Evolutionary conservation across 495 filamentous ascomycete genomes (phyloP).

Genomic region (Penicillium waksmanii): DNA sequence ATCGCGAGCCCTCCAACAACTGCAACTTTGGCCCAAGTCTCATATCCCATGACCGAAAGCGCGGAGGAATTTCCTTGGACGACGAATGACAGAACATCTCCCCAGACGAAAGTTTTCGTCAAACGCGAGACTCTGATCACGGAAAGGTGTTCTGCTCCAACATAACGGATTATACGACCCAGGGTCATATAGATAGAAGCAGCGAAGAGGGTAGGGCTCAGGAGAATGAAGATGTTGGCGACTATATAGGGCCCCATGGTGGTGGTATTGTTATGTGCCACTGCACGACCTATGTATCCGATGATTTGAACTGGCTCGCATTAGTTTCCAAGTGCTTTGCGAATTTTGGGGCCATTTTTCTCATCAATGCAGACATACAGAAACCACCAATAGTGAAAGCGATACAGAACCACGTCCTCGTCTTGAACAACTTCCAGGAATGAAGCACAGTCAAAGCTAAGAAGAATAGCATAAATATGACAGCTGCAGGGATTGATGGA

Average conservation of each 20-base stretch:
- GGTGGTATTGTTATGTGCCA: conserved; percentile 22
- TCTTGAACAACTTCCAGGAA: conserved; percentile 22
- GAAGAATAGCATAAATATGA: conserved; percentile 55
- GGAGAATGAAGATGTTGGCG: conserved; percentile 33
- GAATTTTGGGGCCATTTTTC: not conserved
- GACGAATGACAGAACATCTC: conserved; percentile 24
- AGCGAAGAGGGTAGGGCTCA: conserved; percentile 42
- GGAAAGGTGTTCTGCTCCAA: conserved; percentile 38
- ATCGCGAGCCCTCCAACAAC: conserved; percentile 38
- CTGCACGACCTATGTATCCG: conserved; percentile 45
- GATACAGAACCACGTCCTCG: conserved; percentile 19
- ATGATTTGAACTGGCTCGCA: conserved; percentile 44
- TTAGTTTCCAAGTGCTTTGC: conserved; percentile 2
- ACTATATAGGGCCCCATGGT: conserved; percentile 28
- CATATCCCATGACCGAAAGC: conserved; percentile 13
- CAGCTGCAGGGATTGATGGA: conserved; percentile 52
- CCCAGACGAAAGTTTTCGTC: conserved; percentile 26
- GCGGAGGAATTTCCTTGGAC: conserved; percentile 18
- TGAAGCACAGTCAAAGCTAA: conserved; percentile 44
- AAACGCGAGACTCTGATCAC: conserved; percentile 9
- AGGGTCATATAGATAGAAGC: conserved; percentile 58
- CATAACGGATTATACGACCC: conserved; percentile 44
- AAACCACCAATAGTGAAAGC: conserved; percentile 22
- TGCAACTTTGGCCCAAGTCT: conserved; percentile 12
- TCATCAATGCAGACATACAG: conserved; percentile 21